Conservation (phyloP, 371 early-diverging fungal genomes). For the Mucor saturninus region DNA sequence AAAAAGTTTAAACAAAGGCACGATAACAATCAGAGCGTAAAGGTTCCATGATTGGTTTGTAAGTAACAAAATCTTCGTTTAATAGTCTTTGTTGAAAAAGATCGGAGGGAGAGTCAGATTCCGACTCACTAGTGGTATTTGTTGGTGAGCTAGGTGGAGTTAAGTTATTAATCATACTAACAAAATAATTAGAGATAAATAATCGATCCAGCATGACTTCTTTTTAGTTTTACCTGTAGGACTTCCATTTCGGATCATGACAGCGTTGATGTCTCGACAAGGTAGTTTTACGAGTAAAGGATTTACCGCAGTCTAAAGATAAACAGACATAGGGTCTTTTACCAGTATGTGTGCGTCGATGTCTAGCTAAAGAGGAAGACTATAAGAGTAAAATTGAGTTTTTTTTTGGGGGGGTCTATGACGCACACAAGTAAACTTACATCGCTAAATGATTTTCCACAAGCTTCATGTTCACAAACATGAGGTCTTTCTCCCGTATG, state of each 20-base stretch:
- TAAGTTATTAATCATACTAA: slow-evolving; percentile 1
- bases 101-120: slow-evolving; percentile 38
- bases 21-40: background rate
- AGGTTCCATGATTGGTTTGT: slow-evolving; percentile 3
- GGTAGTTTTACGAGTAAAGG: slow-evolving; percentile 72
- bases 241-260: slow-evolving; percentile 45
- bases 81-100: slow-evolving; percentile 10
- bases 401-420: background rate
- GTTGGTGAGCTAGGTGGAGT: slow-evolving; percentile 10
- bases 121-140: slow-evolving; percentile 31
- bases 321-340: slow-evolving; percentile 54
- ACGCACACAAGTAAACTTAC: slow-evolving; percentile 31
- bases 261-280: slow-evolving; percentile 68
- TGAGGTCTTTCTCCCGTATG: slow-evolving; percentile 85
- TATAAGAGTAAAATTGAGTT: slow-evolving; percentile 7
- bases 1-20: background rate
- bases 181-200: background rate
- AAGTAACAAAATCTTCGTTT: slow-evolving; percentile 10
- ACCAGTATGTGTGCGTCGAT: slow-evolving; percentile 56
- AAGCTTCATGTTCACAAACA: slow-evolving; percentile 63
- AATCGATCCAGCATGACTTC: background rate
- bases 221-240: slow-evolving; percentile 23
- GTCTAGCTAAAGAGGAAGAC: slow-evolving; percentile 54
- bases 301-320: slow-evolving; percentile 56
- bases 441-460: slow-evolving; percentile 66